phyloP scores from a whole-genome alignment of 257 asterid species.

The Cynanchum wilfordii region DNA sequence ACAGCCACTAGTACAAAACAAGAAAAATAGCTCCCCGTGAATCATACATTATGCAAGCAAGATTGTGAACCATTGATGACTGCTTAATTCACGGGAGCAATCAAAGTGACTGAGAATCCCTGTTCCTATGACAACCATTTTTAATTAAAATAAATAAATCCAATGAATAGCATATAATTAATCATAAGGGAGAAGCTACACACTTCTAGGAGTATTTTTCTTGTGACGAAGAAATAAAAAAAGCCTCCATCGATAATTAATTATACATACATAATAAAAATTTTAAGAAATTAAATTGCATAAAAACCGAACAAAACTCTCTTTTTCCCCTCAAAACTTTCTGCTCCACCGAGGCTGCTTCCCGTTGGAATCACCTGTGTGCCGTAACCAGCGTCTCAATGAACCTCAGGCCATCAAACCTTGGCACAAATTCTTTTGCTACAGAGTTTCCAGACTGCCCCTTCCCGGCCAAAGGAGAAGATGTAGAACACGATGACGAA shows the following conservation, averaged over 20 bases:
- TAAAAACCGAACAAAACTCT: not conserved
- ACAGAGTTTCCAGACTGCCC: not conserved
- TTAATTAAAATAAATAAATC: too few relatives aligned
- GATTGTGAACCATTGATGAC: too few relatives aligned
- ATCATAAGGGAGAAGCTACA: not conserved
- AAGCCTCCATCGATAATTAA: not conserved
- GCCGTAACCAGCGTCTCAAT: conserved; percentile 75
- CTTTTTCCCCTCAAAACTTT: conserved; percentile 1
- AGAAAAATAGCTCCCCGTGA: too few relatives aligned
- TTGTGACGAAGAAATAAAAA: not conserved
- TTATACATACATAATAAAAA: not conserved
- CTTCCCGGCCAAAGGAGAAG: not conserved
- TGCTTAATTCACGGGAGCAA: too few relatives aligned
- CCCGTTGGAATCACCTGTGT: conserved; percentile 38
- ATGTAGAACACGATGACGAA: not conserved
- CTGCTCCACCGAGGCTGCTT: not conserved
- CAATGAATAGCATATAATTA: not conserved
- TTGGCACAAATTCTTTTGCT: conserved; percentile 64
- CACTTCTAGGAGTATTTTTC: not conserved
- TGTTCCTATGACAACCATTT: too few relatives aligned
- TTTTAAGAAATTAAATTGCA: not conserved
- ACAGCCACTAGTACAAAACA: too few relatives aligned
- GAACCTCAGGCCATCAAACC: conserved; percentile 72
- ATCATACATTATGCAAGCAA: too few relatives aligned
- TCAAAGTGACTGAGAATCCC: too few relatives aligned